Base-by-base conservation (phyloP, 202 grass and related monocot species). In the Setaria italica region DNA sequence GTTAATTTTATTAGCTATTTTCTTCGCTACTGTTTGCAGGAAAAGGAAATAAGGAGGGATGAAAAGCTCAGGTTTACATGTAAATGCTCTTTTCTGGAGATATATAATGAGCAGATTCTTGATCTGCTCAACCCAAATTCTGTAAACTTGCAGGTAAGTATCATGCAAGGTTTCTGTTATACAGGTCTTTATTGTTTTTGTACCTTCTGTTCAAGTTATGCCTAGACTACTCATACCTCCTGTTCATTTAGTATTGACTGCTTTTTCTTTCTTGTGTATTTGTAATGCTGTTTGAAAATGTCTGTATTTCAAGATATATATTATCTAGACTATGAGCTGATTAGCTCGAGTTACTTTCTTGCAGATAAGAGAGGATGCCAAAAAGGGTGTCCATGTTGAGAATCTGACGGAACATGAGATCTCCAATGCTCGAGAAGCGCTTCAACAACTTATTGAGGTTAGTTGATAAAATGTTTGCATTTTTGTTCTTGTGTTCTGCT, bases 21-120 rank as follows among this genome's bases (percentile, higher is more conserved):
- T 57, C 58, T 7, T 70, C 39, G 4, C 75, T 86, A 57, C 21
- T 81, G 51, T 74, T 87, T 85, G 69, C 94, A 95, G 95, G 95
- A 98, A 82, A 98, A 92, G 72, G 95, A 98, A 80, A 83, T 82
- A 72, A 89, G 86, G 70, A 90, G 89, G 90, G 93, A 93, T 16
- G 95, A 95, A 81, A 99, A 99, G 69, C 77, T 99, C 74, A 88
- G 79, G 62, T 99, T 99, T 80, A 94, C 94, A 48, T 99, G 97
- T 85, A 96, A 91, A 89, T 99, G 97, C 79, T 99, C 97, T 35
- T 99, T 99, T 67, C 43, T 99, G 80, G 97, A 99, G 90, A 99
- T 99, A 67, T 99, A 99, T 59, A 99, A 99, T 72, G 97, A 99
- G 59, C 93, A 96, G 11, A 99, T 96, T 80, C 78, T 96, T 54